Conservation (phyloP, 306 rosid species). For the Albizia julibrissin region DNA sequence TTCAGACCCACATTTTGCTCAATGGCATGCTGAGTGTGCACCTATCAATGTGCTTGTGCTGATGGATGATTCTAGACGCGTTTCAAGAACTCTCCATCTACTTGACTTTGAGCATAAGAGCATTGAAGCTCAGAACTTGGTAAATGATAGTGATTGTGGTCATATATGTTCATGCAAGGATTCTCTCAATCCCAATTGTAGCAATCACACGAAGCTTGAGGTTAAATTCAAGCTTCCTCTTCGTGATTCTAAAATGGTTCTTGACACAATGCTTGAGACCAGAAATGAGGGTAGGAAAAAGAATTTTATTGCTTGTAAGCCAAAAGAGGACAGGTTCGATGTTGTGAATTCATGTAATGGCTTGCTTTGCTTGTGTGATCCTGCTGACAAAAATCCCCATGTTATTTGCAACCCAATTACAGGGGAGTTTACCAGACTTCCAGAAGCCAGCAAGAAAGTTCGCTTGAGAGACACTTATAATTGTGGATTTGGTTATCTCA, state of each 20-base stretch:
- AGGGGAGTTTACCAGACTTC: constrained; percentile 31
- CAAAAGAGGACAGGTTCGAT: not conserved
- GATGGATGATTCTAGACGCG: not conserved
- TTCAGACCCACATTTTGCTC: constrained; percentile 34
- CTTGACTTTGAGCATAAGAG: constrained; percentile 17
- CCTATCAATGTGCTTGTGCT: constrained; percentile 6
- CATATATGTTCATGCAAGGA: not conserved
- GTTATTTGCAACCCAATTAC: constrained; percentile 34
- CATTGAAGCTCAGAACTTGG: not conserved
- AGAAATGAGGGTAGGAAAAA: not conserved
- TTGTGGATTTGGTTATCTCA: constrained; percentile 22
- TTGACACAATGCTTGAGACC: not conserved
- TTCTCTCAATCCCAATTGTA: not conserved
- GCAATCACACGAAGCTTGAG: not conserved
- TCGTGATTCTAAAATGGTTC: constrained; percentile 10
- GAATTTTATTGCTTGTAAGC: not conserved
- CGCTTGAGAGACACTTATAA: not conserved
- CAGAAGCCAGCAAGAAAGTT: not conserved
- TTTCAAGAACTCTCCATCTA: constrained; percentile 30
- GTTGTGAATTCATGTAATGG: constrained; percentile 36
- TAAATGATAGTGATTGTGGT: not conserved
- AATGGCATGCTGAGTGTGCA: constrained; percentile 16
- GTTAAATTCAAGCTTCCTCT: constrained; percentile 35
- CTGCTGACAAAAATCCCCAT: not conserved
- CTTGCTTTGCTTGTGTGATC: constrained; percentile 32